Percentiles rank a stretch among this genome's conserved stretches.
phyloP scores from a whole-genome alignment of 2,329 filamentous ascomycete species.

The Penicillium verrucosum region DNA sequence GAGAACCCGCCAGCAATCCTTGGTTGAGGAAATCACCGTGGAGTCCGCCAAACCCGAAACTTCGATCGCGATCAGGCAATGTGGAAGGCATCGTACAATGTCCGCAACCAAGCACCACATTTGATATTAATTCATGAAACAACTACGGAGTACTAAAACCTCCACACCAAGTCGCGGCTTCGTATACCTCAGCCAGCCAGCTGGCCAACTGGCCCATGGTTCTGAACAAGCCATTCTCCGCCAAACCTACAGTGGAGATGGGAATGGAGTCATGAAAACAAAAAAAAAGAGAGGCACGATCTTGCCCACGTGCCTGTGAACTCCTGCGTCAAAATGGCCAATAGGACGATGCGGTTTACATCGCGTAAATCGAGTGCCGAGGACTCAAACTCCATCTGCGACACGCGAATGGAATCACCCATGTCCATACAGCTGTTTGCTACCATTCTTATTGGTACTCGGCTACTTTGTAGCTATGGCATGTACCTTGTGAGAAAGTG shows the following conservation, averaged over 20 bases:
- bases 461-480: too few relatives aligned
- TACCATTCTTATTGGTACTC: neutral
- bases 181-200: neutral
- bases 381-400: neutral
- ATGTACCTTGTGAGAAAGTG: neutral
- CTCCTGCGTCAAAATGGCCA: neutral
- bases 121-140: neutral
- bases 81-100: neutral
- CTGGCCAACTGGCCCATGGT: neutral
- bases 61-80: neutral
- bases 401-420: neutral
- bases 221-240: neutral
- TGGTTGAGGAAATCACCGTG: neutral
- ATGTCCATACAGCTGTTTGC: neutral
- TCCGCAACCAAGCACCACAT: neutral
- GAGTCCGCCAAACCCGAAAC: neutral
- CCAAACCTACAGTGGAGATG: conserved; percentile 1
- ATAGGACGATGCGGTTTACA: neutral
- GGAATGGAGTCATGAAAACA: neutral
- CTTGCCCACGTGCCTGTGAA: neutral
- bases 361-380: neutral
- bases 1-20: neutral
- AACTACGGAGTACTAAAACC: neutral
- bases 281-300: neutral
- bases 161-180: neutral